Evolutionary conservation across 306 rosid species (phyloP).

Genomic region (Ammopiptanthus mongolicus): DNA sequence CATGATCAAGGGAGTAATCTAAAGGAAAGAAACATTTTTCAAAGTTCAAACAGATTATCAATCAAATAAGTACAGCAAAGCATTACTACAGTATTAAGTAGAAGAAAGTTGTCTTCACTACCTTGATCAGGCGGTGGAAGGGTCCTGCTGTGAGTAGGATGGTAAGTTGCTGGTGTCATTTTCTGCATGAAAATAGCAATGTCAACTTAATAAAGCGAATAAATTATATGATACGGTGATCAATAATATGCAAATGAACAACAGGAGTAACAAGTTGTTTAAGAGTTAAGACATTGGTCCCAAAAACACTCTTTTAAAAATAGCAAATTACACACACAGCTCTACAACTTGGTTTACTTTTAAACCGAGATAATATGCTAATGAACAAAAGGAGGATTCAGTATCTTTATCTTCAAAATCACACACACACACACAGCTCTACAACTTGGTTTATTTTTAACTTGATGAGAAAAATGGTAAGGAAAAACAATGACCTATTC

Average conservation of each 20-base stretch:
- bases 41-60: conserved; percentile 15
- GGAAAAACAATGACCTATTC: background rate
- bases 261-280: background rate
- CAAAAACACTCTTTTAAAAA: background rate
- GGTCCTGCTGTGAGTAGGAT: conserved; percentile 72
- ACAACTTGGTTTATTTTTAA: background rate
- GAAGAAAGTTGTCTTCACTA: conserved; percentile 22
- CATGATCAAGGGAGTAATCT: conserved; percentile 2
- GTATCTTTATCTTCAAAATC: too few relatives aligned
- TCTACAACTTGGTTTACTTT: background rate
- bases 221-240: background rate
- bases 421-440: background rate
- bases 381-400: too few relatives aligned
- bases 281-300: background rate
- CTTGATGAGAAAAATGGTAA: background rate
- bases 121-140: conserved; percentile 96
- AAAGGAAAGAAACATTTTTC: background rate
- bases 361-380: too few relatives aligned
- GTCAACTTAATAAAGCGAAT: background rate
- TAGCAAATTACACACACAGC: background rate
- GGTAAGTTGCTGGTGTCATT: conserved; percentile 70
- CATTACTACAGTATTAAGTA: background rate
- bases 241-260: background rate
- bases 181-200: conserved; percentile 43
- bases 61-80: conserved; percentile 1